Base-by-base conservation (phyloP, 805 yeast species). In the Zygoascus bituminiphila region DNA sequence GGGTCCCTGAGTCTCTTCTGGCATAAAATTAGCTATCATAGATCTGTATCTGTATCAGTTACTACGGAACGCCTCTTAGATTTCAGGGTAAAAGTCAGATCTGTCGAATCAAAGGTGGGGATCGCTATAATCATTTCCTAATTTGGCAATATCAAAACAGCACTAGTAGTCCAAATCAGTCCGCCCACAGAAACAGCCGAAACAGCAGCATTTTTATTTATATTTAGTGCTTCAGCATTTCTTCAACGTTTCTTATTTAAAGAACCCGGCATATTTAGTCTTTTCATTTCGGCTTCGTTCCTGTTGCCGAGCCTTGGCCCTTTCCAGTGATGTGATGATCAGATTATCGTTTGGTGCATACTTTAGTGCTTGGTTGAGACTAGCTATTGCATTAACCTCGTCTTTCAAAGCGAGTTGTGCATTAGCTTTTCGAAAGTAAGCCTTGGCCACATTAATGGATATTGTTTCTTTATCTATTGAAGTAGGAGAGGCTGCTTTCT, bases 381-480 rank as follows among this genome's bases (percentile, higher is more conserved):
- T 83, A 10, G 63, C 66, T 45, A 82, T 68, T 0, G 96, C 95
- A 49, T 71, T 75, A 25, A 82, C 91, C 47, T 79, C 82, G 60
- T 85, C 81, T 60, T 82, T 82, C 20, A 73, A 68, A 7, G 75
- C 66, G 51, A 78, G 65, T 58, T 79, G 75, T 1, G 93, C 96
- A 60, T 76, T 69, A 33, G 94, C 96, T 64, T 91, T 81, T 64
- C 98, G 81, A 71, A 81, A 89, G 40, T 78, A 69, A 0, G 96
- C 97, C 70, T 89, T 89, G 15, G 95, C 87, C n/a, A 12, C 8
- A 5, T 4, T 36, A 2, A 19, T 14, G 5, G 20, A n/a, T 19
- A 36, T 20, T 5, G 14, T 15, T 4, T 15, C 10, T 5, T 36
- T 5, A 5, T 36, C 39, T 19, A 36, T 36, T 4, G 21, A 4